A percentile compares a stretch with the other conserved stretches of the same genome.
phyloP scores from a whole-genome alignment of 2,329 filamentous ascomycete genomes.

The Penicillium crustosum region DNA sequence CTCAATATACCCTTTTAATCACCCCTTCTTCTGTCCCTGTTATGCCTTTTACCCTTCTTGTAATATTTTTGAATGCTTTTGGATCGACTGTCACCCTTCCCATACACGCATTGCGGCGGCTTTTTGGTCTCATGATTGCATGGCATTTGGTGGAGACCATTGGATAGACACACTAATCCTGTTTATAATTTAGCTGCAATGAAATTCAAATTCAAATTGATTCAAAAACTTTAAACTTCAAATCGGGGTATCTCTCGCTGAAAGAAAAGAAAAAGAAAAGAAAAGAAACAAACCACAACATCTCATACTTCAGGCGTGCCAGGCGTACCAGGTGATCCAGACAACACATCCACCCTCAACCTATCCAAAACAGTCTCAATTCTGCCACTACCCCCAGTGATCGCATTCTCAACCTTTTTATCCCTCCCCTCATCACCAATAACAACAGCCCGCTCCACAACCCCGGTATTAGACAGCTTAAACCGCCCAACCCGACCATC shows the following conservation, averaged over 20 bases:
- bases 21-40: conserved; percentile 3
- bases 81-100: conserved; percentile 13
- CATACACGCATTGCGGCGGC: conserved; percentile 23
- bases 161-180: conserved; percentile 19
- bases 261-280: not conserved
- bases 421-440: conserved; percentile 43
- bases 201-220: not conserved
- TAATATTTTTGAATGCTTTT: conserved; percentile 19
- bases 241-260: conserved; percentile 15
- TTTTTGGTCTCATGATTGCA: conserved; percentile 27
- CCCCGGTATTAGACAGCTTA: conserved; percentile 42
- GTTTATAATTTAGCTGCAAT: not conserved
- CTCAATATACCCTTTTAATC: conserved; percentile 14
- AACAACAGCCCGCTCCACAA: conserved; percentile 45
- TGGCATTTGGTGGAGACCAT: conserved; percentile 32
- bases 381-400: conserved; percentile 37
- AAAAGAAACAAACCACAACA: not conserved
- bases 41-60: conserved; percentile 18
- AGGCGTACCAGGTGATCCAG: not conserved
- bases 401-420: conserved; percentile 35
- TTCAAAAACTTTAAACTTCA: not conserved
- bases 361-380: conserved; percentile 38
- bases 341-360: conserved; percentile 20
- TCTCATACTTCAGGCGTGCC: too few relatives aligned
- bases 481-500: conserved; percentile 47